Conservation (phyloP, 345 rosid genomes). For the Noccaea bulbosa region DNA sequence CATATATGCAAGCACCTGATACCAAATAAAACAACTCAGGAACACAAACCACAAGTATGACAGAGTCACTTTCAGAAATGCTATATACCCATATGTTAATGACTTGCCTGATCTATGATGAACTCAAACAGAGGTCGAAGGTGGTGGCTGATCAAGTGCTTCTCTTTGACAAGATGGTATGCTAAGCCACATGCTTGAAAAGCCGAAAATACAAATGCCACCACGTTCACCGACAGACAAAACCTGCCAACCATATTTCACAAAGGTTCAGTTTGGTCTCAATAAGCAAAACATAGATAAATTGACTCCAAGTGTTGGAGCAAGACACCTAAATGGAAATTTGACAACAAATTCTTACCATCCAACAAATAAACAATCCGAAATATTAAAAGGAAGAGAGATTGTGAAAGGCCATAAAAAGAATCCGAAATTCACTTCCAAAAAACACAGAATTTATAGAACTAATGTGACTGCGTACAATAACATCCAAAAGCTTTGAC, state of each 20-base stretch:
- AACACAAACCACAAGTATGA: not conserved
- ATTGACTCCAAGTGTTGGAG: not conserved
- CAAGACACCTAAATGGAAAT: not conserved
- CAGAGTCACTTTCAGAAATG: not conserved
- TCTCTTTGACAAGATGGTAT: constrained; percentile 59
- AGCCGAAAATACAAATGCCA: constrained; percentile 71
- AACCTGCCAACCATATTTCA: constrained; percentile 53
- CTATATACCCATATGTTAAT: not conserved
- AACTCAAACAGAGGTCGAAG: constrained; percentile 66
- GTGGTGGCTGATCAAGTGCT: constrained; percentile 61
- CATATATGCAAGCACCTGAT: constrained; percentile 84
- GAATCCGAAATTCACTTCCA: not conserved
- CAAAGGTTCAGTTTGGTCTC: constrained; percentile 15
- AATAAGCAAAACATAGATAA: not conserved
- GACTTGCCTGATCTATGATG: constrained; percentile 89
- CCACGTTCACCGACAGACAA: constrained; percentile 82
- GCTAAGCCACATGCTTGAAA: constrained; percentile 76
- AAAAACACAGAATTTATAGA: not conserved
- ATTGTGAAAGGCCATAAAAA: not conserved
- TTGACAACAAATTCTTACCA: not conserved
- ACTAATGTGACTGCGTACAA: not conserved
- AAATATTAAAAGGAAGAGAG: not conserved
- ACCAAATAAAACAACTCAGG: constrained; percentile 12
- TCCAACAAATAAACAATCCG: not conserved
- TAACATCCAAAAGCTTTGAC: not conserved